Evolutionary conservation across 352 stramenopile genomes (phyloP), one percentile per base, ranked within the genome.

Genomic region (Elongisporangium prolatum): DNA sequence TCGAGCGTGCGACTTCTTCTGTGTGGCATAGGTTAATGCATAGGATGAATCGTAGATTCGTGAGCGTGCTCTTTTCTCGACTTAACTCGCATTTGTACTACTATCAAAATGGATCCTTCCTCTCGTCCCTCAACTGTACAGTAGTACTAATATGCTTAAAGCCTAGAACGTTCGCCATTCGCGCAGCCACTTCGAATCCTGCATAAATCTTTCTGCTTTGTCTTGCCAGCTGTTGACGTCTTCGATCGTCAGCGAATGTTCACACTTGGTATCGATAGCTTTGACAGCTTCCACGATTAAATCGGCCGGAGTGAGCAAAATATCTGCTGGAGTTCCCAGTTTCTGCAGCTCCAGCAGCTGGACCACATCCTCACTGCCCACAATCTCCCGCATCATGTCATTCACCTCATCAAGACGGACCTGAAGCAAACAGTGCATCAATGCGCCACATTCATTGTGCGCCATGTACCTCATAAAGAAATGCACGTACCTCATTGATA

Each of bases 371-470:
- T 88, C 70, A 20, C 60, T 64, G 4, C 75, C 74, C 11, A 91
- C 63, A 48, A 93, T 76, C 55, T 95, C 78, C 44, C 54, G 48
- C 72, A 95, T 91, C 50, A 75, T 68, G 55, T 93, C 84, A 59
- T 95, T 91, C 21, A 95, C 64, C 64, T 93, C 79, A 52, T 93
- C 77, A 50, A 91, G 66, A 37, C 84, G 76, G 7, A 83, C 84
- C 70, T 91, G 67, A 65, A 25, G 34, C 13, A 22, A 48, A 9
- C 34, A 52, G 38, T 54, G 34, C 38, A 58, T 28, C 37, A 56
- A 37, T 48, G 3, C 9, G 11, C 16, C 20, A 28, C 20, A 48
- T 34, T 21, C 24, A 6, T 7, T 44, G 21, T 24, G 9, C 47
- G 38, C 28, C 18, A 50, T 21, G 61, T 56, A 21, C 17, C 52